phyloP scores from a whole-genome alignment of 1,284 basidiomycete genomes.

The Ceratobasidium sp. region DNA sequence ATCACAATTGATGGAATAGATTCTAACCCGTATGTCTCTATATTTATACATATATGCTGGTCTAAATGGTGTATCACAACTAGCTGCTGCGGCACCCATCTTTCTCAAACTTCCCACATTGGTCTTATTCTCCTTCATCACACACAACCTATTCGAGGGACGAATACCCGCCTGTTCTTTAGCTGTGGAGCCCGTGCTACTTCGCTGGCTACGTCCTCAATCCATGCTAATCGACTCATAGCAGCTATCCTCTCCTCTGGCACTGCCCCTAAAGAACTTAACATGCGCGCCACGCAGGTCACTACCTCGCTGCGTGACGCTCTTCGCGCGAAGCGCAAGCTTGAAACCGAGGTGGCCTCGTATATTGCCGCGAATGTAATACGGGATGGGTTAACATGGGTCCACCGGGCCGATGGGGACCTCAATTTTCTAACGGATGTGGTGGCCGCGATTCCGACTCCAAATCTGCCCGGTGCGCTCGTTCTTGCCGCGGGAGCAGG shows the following conservation, averaged over 20 bases:
- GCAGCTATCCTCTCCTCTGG: slow-evolving; percentile 21
- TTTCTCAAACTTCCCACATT: slow-evolving; percentile 40
- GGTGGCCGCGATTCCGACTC: slow-evolving; percentile 8
- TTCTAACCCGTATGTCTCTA: slow-evolving; percentile 37
- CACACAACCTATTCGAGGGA: slow-evolving; percentile 41
- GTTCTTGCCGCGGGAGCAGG: slow-evolving; percentile 28
- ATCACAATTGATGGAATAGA: slow-evolving; percentile 42
- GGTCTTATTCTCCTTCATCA: slow-evolving; percentile 23
- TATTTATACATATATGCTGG: neutral
- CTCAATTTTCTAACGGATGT: slow-evolving; percentile 40
- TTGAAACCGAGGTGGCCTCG: slow-evolving; percentile 35
- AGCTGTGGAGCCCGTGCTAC: slow-evolving; percentile 13
- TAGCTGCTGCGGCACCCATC: slow-evolving; percentile 44
- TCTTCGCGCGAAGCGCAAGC: slow-evolving; percentile 38
- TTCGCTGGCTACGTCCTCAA: slow-evolving; percentile 13
- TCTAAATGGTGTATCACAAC: neutral
- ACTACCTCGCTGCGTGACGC: slow-evolving; percentile 28
- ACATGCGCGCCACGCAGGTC: slow-evolving; percentile 21
- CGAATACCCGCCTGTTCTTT: slow-evolving; percentile 39
- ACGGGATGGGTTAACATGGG: slow-evolving; percentile 12
- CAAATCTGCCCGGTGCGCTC: slow-evolving; percentile 1
- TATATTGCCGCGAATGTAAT: slow-evolving; percentile 2
- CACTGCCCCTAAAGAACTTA: slow-evolving; percentile 21
- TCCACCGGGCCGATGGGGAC: slow-evolving; percentile 22
- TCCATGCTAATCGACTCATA: slow-evolving; percentile 20